Conservation (phyloP, 306 rosid genomes). For the Macrotyloma uniflorum region DNA sequence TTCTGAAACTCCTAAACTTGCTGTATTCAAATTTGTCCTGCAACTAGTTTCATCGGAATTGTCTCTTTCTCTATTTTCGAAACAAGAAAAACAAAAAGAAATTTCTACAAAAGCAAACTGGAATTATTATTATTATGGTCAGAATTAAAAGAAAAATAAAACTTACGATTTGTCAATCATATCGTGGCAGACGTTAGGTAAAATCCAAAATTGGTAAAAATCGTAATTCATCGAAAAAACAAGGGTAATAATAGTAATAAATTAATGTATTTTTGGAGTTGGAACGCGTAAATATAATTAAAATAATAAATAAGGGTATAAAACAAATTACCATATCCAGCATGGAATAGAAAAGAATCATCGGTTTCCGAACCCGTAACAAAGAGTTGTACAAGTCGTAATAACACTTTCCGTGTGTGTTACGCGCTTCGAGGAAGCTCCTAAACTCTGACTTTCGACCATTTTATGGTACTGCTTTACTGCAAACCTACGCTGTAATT, state of each 20-base stretch:
- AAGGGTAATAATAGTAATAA: background rate
- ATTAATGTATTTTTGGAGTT: background rate
- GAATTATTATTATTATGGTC: background rate
- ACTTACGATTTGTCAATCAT: background rate
- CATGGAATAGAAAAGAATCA: background rate
- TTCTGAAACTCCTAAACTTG: background rate
- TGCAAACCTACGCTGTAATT: constrained; percentile 19
- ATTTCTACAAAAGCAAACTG: background rate
- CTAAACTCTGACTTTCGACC: constrained; percentile 37
- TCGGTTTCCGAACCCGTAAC: constrained; percentile 17
- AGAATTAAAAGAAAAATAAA: background rate
- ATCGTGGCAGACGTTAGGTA: background rate
- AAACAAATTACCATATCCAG: background rate
- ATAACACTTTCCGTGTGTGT: constrained; percentile 20
- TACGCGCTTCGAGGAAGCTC: constrained; percentile 42
- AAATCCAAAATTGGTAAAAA: background rate
- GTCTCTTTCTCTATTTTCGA: background rate
- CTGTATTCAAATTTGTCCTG: background rate
- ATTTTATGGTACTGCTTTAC: constrained; percentile 24
- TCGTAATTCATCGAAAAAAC: background rate
- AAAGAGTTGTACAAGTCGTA: background rate
- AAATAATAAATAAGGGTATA: background rate
- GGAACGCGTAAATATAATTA: constrained; percentile 14
- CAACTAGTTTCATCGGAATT: background rate
- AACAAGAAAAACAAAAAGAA: background rate